phyloP scores from a whole-genome alignment of 768 basidiomycete species.

The Suillus paluster region DNA sequence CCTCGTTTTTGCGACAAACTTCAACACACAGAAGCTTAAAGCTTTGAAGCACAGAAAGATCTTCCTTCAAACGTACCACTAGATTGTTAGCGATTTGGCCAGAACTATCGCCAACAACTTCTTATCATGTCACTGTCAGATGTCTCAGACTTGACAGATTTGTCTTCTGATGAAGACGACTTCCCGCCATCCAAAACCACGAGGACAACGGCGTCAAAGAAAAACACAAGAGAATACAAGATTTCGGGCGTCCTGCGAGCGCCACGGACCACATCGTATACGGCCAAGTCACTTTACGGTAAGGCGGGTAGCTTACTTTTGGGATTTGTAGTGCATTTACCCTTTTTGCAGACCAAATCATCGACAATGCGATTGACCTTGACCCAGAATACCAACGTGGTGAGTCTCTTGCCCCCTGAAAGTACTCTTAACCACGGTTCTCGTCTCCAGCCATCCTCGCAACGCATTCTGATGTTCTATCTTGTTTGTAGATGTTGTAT shows the following conservation, averaged over 20 bases:
- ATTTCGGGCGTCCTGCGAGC: slow-evolving; percentile 38
- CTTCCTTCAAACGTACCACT: background rate
- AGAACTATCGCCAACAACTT: background rate
- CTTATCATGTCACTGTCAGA: slow-evolving; percentile 42
- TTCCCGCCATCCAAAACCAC: slow-evolving; percentile 28
- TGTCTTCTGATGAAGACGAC: slow-evolving; percentile 46
- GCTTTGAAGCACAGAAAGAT: background rate
- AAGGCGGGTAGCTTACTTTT: slow-evolving; percentile 10
- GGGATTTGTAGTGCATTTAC: slow-evolving; percentile 5
- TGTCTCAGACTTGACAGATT: slow-evolving; percentile 51
- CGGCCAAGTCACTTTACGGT: slow-evolving; percentile 52
- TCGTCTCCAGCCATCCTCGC: background rate
- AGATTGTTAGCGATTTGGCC: background rate
- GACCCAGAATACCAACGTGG: slow-evolving; percentile 73
- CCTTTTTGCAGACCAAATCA: slow-evolving; percentile 48
- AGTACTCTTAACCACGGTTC: background rate
- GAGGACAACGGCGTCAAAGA: slow-evolving; percentile 28
- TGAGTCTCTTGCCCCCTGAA: slow-evolving; percentile 23
- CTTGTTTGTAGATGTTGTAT: slow-evolving; percentile 55
- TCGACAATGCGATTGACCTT: slow-evolving; percentile 51
- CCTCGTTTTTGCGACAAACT: slow-evolving; percentile 3
- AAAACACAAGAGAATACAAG: slow-evolving; percentile 33
- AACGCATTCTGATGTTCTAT: background rate
- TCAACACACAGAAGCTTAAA: background rate
- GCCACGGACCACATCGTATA: slow-evolving; percentile 44